These are phyloP conservation scores for Acer negundo DNA, from an alignment of 345 rosid genomes.

Conservation along the genomic window DNA sequence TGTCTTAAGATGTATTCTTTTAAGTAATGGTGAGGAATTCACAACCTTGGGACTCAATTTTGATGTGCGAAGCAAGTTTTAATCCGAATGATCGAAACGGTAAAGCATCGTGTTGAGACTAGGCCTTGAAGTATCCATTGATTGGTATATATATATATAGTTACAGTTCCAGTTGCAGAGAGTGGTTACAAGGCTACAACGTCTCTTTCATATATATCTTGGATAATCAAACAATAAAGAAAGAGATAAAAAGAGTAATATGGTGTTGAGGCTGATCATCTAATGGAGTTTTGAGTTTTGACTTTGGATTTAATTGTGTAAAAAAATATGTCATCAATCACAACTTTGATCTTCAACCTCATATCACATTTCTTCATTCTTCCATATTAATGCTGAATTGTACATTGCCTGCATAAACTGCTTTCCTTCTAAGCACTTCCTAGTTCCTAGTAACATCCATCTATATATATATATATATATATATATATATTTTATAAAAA, in stretches of 20 bases:
- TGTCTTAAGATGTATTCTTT: constrained; percentile 26
- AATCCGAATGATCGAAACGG: neutral
- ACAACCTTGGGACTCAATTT: constrained; percentile 5
- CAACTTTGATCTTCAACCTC: neutral
- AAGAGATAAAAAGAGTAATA: neutral
- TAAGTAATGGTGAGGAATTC: constrained; percentile 9
- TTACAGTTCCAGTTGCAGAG: neutral
- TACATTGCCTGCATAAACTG: neutral
- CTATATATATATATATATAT: no score
- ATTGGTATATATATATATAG: neutral
- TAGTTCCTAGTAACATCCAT: neutral
- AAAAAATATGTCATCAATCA: constrained; percentile 2
- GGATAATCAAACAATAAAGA: neutral
- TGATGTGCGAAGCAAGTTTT: neutral
- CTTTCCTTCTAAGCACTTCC: neutral
- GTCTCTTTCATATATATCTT: neutral
- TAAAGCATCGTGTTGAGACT: neutral
- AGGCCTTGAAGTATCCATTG: neutral
- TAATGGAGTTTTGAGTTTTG: neutral
- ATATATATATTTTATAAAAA: no score
- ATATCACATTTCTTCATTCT: neutral
- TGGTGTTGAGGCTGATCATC: neutral
- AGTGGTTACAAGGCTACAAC: neutral
- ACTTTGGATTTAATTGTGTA: neutral
- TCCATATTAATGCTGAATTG: neutral